A percentile compares a stretch with the other conserved stretches of the same genome.
These are phyloP conservation scores for Talaromyces sp. DNA, from an alignment of 2,329 filamentous ascomycete species.

Conservation along the genomic window DNA sequence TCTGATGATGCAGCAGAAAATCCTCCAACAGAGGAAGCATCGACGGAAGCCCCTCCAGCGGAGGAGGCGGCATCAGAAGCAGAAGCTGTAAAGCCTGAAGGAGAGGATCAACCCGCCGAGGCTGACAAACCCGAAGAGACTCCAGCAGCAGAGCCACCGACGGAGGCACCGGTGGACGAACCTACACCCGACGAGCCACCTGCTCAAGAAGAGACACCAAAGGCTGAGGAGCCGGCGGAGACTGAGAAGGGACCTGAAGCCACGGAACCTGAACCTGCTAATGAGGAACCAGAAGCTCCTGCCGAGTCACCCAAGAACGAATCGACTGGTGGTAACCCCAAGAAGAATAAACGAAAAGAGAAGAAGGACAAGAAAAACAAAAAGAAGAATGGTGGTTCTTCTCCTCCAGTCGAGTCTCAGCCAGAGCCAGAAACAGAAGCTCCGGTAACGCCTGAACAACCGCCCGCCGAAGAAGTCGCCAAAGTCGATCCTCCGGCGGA, in stretches of 20 bases:
- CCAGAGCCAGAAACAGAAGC: slow-evolving; percentile 17
- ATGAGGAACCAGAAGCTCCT: background rate
- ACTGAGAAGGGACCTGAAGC: background rate
- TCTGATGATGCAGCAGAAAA: background rate
- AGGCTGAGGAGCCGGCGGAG: slow-evolving; percentile 1
- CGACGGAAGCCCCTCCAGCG: slow-evolving; percentile 9
- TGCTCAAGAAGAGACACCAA: slow-evolving; percentile 11
- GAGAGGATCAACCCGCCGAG: slow-evolving; percentile 19
- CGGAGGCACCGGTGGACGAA: slow-evolving; percentile 1
- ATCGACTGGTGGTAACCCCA: background rate
- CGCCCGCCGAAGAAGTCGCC: slow-evolving; percentile 20
- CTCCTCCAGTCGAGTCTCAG: slow-evolving; percentile 11
- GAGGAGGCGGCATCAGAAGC: slow-evolving; percentile 21
- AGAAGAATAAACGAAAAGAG: slow-evolving; percentile 14
- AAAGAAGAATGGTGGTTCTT: background rate
- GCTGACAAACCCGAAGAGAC: slow-evolving; percentile 23
- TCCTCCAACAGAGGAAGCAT: background rate
- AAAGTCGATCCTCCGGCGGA: background rate
- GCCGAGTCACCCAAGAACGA: background rate
- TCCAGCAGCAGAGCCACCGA: slow-evolving; percentile 19
- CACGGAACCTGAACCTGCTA: background rate
- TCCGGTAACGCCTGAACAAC: slow-evolving; percentile 23
- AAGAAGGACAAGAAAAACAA: slow-evolving; percentile 16
- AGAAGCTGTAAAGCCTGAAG: slow-evolving; percentile 14
- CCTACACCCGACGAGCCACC: slow-evolving; percentile 23